These are phyloP conservation scores for Mycogone perniciosa DNA, from an alignment of 2,329 filamentous ascomycete genomes.

Conservation along the genomic window DNA sequence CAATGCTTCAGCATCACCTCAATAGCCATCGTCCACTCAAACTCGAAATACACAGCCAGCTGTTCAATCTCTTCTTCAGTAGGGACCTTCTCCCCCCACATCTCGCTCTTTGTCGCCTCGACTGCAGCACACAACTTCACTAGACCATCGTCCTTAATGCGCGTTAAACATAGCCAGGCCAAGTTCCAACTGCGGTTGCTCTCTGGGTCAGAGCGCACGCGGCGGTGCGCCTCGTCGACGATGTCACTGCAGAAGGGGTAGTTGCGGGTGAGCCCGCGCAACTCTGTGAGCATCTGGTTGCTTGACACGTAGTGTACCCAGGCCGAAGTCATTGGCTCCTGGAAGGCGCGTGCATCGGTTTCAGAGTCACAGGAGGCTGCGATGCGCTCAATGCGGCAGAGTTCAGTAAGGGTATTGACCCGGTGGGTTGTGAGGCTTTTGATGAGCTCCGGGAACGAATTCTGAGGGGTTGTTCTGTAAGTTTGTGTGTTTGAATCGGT, in stretches of 20 bases:
- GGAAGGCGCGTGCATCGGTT: constrained; percentile 52
- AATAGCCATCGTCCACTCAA: constrained; percentile 61
- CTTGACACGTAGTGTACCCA: constrained; percentile 68
- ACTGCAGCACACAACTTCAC: constrained; percentile 53
- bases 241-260: constrained; percentile 63
- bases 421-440: constrained; percentile 58
- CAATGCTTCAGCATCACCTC: constrained; percentile 63
- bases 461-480: no score
- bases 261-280: constrained; percentile 59
- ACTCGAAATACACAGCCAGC: constrained; percentile 56
- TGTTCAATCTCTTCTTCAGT: constrained; percentile 49
- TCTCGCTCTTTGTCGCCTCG: constrained; percentile 57
- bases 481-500: no score
- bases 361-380: constrained; percentile 53
- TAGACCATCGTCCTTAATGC: constrained; percentile 57
- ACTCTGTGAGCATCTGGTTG: constrained; percentile 63
- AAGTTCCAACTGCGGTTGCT: constrained; percentile 70
- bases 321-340: constrained; percentile 60
- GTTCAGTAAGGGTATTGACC: constrained; percentile 65
- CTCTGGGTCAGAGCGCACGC: constrained; percentile 57
- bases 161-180: constrained; percentile 64
- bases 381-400: constrained; percentile 63
- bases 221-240: constrained; percentile 56
- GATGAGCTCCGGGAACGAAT: constrained; percentile 35
- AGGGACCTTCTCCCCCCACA: constrained; percentile 61